Evolutionary conservation across 2,329 filamentous ascomycete genomes (phyloP), one percentile per base, ranked within the genome.

Genomic region (Diaporthe batatas): DNA sequence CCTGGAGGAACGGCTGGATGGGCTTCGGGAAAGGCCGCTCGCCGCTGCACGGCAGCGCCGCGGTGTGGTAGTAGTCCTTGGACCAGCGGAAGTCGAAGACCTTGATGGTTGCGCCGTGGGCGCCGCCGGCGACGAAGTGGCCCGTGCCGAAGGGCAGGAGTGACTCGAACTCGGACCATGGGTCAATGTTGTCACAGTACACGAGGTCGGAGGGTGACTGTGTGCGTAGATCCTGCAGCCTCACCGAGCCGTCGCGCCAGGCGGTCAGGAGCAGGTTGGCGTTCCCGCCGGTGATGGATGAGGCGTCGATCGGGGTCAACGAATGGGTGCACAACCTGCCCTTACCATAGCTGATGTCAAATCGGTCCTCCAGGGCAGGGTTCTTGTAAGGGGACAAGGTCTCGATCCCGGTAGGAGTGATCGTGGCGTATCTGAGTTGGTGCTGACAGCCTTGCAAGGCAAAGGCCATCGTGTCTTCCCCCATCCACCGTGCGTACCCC

Each of bases 41-140:
- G 8, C 69, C 73, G 7, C 83, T 81, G 76, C 88, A 90, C 0
- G 86, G 82, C 14, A 89, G 80, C 6, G 82, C 84, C 4, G 83
- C 80, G 3, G 86, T 86, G 79, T 89, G 84, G 70, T 84, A 79
- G 75, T 90, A 90, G 3, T 79, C 75, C 74, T 80, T 85, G 0
- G 84, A 78, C 80, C 85, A 86, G 14, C 88, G 86, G 70, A 88
- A 87, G 80, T 90, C 88, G 73, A 89, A 90, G 42, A 89, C 78
- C 68, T 87, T 86, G 70, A 90, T 74, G 12, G 82, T 81, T 0
- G 84, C 80, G 5, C 81, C 81, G 21, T 81, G 80, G 47, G 84
- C 84, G 75, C 84, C 86, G 3, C 87, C 88, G 0, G 83, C 83
- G 5, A 89, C 77, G 72, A 90, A 90, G 16, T 86, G 82, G 64